Evolutionary conservation across 129 eudicot species (phyloP), one percentile per base, ranked within the genome.

Genomic region (Lonicera japonica): DNA sequence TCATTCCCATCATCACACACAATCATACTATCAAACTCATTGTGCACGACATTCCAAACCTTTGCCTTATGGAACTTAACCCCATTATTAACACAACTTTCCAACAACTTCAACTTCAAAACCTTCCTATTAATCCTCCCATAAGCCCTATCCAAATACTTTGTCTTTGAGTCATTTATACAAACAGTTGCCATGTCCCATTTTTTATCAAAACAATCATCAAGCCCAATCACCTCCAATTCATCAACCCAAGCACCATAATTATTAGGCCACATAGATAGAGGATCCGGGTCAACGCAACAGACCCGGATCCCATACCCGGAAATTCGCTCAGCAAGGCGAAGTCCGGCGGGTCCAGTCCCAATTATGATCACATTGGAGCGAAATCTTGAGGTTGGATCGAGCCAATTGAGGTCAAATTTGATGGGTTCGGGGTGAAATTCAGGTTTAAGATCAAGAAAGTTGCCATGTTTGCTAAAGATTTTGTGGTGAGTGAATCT

Each of bases 161-260:
- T 88, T 8, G 77, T 84, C 34, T 84, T 88, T 7, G 47, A 59
- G 38, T 84, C 92, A 53, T 88, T 51, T 15, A 88, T 60, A 58
- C 69, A 60, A 67, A 88, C 71, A 57, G 71, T 73, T 58, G 94
- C 72, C 86, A 81, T 79, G 20, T 89, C 86, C 96, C 96, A 88
- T 48, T 74, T 79, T 38, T 79, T 81, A 47, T 88, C 96, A 25
- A 88, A 77, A 62, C 96, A 88, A 64, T 82, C 85, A 16, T 79
- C 80, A 22, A 88, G 79, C 8, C 70, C 84, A 55, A 88, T 70
- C 23, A 57, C 16, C 64, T 86, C 78, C 54, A 88, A 75, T 63
- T 88, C 96, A 79, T 88, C 96, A 47, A 84, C 80, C 96, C 96
- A 88, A 47, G 82, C 80, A 50, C 96, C 96, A 51, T 88, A 88